Evolutionary conservation across 257 asterid genomes (phyloP).

Genomic region (Leonotis leonurus): DNA sequence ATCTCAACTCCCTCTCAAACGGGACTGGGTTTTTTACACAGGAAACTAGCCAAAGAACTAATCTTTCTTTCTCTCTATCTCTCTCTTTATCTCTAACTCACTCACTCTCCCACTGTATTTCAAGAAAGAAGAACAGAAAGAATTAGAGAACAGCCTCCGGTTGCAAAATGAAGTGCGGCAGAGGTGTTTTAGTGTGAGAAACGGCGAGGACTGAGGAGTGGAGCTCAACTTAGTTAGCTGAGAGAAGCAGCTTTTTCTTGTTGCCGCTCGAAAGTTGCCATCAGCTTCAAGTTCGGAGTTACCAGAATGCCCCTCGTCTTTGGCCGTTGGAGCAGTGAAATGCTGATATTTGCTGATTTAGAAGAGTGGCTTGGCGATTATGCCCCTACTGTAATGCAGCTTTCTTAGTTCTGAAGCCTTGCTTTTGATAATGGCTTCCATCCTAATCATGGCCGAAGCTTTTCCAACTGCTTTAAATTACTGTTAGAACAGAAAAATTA

Average conservation of each 20-base stretch:
- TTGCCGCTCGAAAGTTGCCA: slow-evolving; percentile 35
- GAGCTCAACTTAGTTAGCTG: slow-evolving; percentile 20
- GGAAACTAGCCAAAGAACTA: slow-evolving; percentile 6
- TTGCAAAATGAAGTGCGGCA: slow-evolving; percentile 3
- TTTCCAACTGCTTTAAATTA: too few species aligned
- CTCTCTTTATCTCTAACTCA: too few species aligned
- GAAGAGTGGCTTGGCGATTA: not conserved
- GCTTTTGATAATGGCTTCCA: not conserved
- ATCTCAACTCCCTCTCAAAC: slow-evolving; percentile 37
- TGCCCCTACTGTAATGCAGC: slow-evolving; percentile 7
- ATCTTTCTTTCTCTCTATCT: not conserved
- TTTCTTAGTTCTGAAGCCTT: slow-evolving; percentile 27
- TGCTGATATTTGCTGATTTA: not conserved
- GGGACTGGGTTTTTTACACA: slow-evolving; percentile 18
- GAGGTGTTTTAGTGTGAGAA: slow-evolving; percentile 9
- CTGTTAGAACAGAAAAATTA: too few species aligned
- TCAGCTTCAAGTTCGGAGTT: slow-evolving; percentile 11
- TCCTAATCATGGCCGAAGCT: too few species aligned
- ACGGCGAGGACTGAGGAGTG: slow-evolving; percentile 11
- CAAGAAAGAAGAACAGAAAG: slow-evolving; percentile 9
- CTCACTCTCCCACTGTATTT: slow-evolving; percentile 1
- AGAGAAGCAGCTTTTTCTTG: slow-evolving; percentile 14
- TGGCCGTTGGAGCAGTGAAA: slow-evolving; percentile 39
- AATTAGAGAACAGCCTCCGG: not conserved
- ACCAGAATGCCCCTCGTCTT: slow-evolving; percentile 31